Evolutionary conservation across 257 asterid genomes (phyloP).

Genomic region (Petunia secreta): DNA sequence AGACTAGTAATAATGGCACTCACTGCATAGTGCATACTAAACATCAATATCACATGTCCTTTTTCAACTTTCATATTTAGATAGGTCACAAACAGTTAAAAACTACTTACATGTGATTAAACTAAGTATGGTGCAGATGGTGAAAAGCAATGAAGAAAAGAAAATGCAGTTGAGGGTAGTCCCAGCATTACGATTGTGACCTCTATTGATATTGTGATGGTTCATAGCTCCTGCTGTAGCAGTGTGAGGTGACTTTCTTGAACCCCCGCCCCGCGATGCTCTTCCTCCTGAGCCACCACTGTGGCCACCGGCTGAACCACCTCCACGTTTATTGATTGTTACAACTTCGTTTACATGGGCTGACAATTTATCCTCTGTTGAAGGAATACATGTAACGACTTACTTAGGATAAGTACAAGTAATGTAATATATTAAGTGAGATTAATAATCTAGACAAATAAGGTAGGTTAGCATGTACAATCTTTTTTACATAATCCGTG

Average conservation of each 20-base stretch:
- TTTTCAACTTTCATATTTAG: too few species aligned
- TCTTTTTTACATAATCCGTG: too few species aligned
- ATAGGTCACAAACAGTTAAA: background rate
- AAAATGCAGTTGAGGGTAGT: constrained; percentile 14
- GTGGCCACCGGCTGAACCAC: background rate
- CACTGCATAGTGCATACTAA: too few species aligned
- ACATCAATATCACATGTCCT: too few species aligned
- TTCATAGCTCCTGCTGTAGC: constrained; percentile 19
- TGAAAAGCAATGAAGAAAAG: background rate
- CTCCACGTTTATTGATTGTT: constrained; percentile 4
- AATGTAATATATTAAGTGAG: too few species aligned
- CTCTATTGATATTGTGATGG: constrained; percentile 5
- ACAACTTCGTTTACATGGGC: background rate
- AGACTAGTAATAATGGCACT: too few species aligned
- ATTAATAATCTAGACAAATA: too few species aligned
- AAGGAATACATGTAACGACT: background rate
- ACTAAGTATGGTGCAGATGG: background rate
- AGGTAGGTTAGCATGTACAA: too few species aligned
- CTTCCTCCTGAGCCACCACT: background rate
- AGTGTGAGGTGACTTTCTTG: background rate
- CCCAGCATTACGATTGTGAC: background rate
- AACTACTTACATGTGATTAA: background rate
- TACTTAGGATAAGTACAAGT: too few species aligned
- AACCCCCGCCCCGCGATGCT: background rate
- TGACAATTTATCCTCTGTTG: background rate